These are phyloP conservation scores for Alternaria brassicae DNA, from an alignment of 2,329 filamentous ascomycete genomes.

Conservation along the genomic window DNA sequence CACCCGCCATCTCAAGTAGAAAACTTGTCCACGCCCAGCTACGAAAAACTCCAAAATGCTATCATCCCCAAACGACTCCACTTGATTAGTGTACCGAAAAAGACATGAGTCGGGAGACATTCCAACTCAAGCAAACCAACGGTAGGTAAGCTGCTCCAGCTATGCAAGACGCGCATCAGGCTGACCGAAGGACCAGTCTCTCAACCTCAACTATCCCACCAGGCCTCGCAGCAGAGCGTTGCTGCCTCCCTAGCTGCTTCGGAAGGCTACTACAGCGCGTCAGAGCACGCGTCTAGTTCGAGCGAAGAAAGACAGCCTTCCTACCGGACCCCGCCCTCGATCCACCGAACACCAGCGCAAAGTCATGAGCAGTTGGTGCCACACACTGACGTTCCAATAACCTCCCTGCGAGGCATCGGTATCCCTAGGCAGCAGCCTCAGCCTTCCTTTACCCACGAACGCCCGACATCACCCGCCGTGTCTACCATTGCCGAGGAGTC, in stretches of 20 bases:
- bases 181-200: conserved; percentile 44
- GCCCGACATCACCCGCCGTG: conserved; percentile 35
- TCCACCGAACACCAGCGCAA: conserved; percentile 41
- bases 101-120: conserved; percentile 49
- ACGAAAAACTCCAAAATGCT: conserved; percentile 27
- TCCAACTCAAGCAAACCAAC: conserved; percentile 53
- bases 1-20: conserved; percentile 39
- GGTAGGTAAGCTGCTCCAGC: conserved; percentile 41
- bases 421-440: conserved; percentile 40
- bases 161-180: conserved; percentile 11
- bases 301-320: conserved; percentile 42
- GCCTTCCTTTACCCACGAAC: conserved; percentile 22
- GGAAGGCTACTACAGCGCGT: conserved; percentile 60
- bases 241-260: conserved; percentile 58
- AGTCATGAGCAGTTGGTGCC: conserved; percentile 49
- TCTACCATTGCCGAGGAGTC: conserved; percentile 45
- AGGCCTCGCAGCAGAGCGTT: conserved; percentile 55
- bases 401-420: conserved; percentile 43
- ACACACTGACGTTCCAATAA: conserved; percentile 36
- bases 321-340: conserved; percentile 48
- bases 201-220: conserved; percentile 50
- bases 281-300: conserved; percentile 49
- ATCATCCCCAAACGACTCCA: conserved; percentile 38
- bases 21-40: conserved; percentile 32
- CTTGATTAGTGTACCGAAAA: conserved; percentile 36